Percentiles rank a stretch among this genome's conserved stretches.
These are phyloP conservation scores for Rhododendron vialii DNA, from an alignment of 148 eudicot species.

Conservation along the genomic window DNA sequence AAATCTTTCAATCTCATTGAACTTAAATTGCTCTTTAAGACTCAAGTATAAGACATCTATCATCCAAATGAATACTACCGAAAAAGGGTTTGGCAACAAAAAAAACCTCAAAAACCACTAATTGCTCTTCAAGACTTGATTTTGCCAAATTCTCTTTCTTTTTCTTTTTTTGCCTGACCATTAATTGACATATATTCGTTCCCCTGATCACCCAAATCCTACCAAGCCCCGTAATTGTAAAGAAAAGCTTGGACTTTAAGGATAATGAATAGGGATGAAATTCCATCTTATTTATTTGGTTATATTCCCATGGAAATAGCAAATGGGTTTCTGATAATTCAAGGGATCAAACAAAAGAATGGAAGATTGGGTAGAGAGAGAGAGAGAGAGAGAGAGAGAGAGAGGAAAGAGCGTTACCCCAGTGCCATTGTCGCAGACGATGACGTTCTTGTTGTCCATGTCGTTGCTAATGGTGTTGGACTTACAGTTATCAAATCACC, in stretches of 20 bases:
- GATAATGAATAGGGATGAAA: background rate
- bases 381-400: background rate
- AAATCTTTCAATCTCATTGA: background rate
- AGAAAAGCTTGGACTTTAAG: background rate
- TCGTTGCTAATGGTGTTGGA: background rate
- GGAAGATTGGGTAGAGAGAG: background rate
- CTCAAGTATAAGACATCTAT: background rate
- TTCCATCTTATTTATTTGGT: background rate
- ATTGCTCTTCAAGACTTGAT: background rate
- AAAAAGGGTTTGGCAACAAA: background rate
- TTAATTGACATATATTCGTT: background rate
- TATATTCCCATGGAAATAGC: background rate
- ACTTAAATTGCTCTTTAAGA: background rate
- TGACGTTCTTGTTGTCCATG: slow-evolving; percentile 86
- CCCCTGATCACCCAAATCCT: background rate
- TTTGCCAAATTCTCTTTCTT: background rate
- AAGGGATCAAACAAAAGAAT: background rate
- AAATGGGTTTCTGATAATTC: background rate
- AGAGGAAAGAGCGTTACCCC: slow-evolving; percentile 44
- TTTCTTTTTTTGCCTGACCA: background rate
- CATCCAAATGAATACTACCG: background rate
- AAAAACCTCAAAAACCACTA: background rate
- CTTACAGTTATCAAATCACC: slow-evolving; percentile 1
- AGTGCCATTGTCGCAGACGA: slow-evolving; percentile 97
- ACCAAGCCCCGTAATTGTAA: too few species aligned